Evolutionary conservation across 140 eudicot species (phyloP).

Genomic region (Stevia rebaudiana): DNA sequence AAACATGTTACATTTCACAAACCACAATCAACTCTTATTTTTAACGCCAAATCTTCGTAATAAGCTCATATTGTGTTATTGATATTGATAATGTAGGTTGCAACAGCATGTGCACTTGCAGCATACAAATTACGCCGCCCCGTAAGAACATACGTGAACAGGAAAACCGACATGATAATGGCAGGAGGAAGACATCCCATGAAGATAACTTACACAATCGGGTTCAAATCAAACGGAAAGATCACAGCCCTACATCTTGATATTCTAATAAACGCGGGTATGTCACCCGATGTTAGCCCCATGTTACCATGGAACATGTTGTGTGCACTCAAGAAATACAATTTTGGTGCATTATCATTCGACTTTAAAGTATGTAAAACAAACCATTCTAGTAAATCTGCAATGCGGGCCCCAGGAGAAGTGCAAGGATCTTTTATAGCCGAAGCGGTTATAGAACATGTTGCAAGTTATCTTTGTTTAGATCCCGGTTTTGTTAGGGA

Average conservation of each 20-base stretch:
- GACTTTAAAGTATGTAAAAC: conserved; percentile 80
- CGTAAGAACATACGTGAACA: conserved; percentile 63
- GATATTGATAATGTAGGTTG: conserved; percentile 41
- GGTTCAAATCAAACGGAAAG: conserved; percentile 76
- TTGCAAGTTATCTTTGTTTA: conserved; percentile 52
- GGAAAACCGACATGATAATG: conserved; percentile 88
- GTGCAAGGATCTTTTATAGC: conserved; percentile 79
- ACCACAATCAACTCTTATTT: no score
- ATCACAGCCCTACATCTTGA: conserved; percentile 74
- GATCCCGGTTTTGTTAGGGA: conserved; percentile 66
- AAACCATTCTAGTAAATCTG: conserved; percentile 65
- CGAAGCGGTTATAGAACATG: conserved; percentile 74
- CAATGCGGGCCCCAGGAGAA: conserved; percentile 96
- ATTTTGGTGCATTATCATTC: conserved; percentile 84
- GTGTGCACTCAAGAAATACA: conserved; percentile 59
- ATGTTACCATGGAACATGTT: conserved; percentile 43
- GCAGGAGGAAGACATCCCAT: conserved; percentile 96
- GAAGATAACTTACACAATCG: conserved; percentile 80
- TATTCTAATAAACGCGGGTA: conserved; percentile 63
- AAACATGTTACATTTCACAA: no score
- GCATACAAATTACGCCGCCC: conserved; percentile 75
- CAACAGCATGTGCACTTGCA: conserved; percentile 93
- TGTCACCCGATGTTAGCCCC: conserved; percentile 66
- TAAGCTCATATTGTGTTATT: not conserved
- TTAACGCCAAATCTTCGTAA: not conserved